A percentile compares a stretch with the other conserved stretches of the same genome.
These are phyloP conservation scores for Trichosporon coremiiforme DNA, from an alignment of 1,284 basidiomycete species.

Conservation along the genomic window DNA sequence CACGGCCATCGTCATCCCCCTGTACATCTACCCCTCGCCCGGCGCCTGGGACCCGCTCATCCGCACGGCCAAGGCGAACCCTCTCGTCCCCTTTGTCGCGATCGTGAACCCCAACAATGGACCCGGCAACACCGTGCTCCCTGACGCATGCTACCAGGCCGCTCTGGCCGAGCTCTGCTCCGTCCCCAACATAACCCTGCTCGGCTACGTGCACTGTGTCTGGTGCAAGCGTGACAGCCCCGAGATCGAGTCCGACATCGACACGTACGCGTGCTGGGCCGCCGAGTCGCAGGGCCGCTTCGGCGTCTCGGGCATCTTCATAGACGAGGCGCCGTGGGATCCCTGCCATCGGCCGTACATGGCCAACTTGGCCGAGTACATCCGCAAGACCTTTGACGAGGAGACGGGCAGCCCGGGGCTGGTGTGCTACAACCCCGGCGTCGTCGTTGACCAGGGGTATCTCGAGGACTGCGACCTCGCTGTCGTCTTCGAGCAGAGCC, in stretches of 20 bases:
- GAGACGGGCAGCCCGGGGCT: neutral
- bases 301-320: conserved; percentile 26
- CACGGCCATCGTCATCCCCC: conserved; percentile 20
- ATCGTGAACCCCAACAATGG: conserved; percentile 29
- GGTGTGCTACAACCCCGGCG: conserved; percentile 25
- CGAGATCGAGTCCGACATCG: conserved; percentile 23
- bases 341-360: neutral
- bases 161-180: conserved; percentile 19
- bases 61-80: conserved; percentile 20
- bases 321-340: conserved; percentile 29
- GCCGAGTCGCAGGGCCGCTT: neutral
- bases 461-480: conserved; percentile 21
- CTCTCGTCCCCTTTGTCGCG: conserved; percentile 19
- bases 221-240: conserved; percentile 18
- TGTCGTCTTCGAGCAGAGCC: conserved; percentile 25
- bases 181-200: conserved; percentile 22
- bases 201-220: conserved; percentile 27
- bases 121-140: conserved; percentile 12
- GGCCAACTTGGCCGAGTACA: conserved; percentile 14
- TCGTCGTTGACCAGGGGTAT: conserved; percentile 19
- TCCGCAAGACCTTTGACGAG: conserved; percentile 12
- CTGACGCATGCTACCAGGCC: conserved; percentile 19
- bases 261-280: conserved; percentile 24
- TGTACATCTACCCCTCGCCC: conserved; percentile 27
- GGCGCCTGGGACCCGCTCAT: conserved; percentile 22